Percentiles rank a stretch among this genome's conserved stretches.
These are phyloP conservation scores for Cymbopogon citratus DNA, from an alignment of 176 grass and related monocot species.

Conservation along the genomic window DNA sequence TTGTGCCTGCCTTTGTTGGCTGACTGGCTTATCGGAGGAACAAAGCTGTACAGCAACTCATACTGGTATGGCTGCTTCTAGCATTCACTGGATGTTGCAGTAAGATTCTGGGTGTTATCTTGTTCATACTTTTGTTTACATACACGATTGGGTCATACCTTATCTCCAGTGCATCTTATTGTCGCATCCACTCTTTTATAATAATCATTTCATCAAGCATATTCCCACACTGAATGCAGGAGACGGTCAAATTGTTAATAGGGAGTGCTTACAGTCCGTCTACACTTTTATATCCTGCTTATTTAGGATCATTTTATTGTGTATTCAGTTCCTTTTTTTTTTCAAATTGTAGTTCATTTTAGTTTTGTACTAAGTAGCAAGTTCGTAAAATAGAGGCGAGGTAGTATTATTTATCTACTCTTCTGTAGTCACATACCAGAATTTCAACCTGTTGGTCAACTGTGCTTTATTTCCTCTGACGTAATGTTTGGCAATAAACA, in stretches of 20 bases:
- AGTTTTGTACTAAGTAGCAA: not conserved
- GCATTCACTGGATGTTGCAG: not conserved
- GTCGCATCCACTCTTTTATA: not conserved
- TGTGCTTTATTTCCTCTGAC: constrained; percentile 1
- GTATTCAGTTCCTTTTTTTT: not conserved
- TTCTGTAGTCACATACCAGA: not conserved
- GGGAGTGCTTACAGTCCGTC: not conserved
- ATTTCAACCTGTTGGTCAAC: not conserved
- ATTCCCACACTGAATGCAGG: not conserved
- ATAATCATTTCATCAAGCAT: not conserved
- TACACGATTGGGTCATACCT: not conserved
- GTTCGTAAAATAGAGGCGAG: not conserved
- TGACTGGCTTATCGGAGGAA: not conserved
- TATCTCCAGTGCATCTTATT: not conserved
- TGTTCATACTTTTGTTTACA: not conserved
- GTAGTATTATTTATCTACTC: not conserved
- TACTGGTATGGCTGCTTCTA: not conserved
- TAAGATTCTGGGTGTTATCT: not conserved
- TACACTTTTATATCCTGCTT: not conserved
- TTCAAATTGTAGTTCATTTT: not conserved
- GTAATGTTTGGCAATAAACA: no score
- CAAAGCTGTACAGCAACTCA: not conserved
- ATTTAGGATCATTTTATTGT: not conserved
- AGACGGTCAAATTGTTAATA: not conserved
- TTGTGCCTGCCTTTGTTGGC: not conserved